phyloP scores from a whole-genome alignment of 768 basidiomycete species.

The Lactarius quietus region DNA sequence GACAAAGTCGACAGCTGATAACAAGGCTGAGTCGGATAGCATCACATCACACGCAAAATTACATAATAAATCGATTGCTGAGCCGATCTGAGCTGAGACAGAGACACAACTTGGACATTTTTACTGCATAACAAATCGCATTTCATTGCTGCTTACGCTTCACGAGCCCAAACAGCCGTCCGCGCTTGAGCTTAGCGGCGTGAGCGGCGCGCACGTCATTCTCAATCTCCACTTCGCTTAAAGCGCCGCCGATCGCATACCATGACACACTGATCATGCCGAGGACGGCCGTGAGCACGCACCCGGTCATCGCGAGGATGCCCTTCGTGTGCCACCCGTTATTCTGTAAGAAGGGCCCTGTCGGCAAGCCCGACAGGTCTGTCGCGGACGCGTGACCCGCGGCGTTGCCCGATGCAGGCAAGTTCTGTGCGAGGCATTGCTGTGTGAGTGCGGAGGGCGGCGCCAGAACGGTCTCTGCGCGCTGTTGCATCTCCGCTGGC shows the following conservation, averaged over 20 bases:
- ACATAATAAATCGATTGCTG: too few relatives aligned
- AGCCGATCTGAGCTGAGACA: too few relatives aligned
- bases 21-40: too few relatives aligned
- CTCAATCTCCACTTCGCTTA: conserved; percentile 81
- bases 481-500: conserved; percentile 63
- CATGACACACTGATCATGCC: conserved; percentile 83
- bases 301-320: conserved; percentile 74
- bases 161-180: conserved; percentile 42
- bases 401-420: conserved; percentile 75
- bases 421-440: conserved; percentile 64
- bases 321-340: conserved; percentile 71
- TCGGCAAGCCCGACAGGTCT: conserved; percentile 60
- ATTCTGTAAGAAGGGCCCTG: conserved; percentile 71
- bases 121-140: not conserved
- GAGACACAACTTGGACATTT: too few relatives aligned
- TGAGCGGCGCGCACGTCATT: conserved; percentile 55
- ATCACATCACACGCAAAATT: too few relatives aligned
- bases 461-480: conserved; percentile 45
- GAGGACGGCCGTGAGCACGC: conserved; percentile 71
- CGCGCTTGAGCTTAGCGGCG: conserved; percentile 53
- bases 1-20: too few relatives aligned
- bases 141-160: conserved; percentile 20
- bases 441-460: conserved; percentile 47
- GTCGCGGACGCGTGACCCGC: conserved; percentile 71
- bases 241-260: conserved; percentile 74